phyloP scores from a whole-genome alignment of 441 rosid species.

The Corymbia citriodora region DNA sequence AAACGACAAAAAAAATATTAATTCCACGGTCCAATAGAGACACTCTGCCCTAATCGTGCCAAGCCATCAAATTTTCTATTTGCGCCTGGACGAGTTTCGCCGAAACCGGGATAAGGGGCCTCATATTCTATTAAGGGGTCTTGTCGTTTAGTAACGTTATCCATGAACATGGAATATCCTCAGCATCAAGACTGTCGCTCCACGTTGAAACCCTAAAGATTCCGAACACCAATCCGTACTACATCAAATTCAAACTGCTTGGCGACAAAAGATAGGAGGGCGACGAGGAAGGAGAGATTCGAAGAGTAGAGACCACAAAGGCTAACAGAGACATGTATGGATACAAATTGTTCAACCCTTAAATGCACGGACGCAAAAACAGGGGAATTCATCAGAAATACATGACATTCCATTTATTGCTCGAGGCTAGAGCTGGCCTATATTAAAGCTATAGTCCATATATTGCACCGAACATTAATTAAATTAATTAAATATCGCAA shows the following conservation, averaged over 20 bases:
- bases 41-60: not conserved
- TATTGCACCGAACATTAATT: not conserved
- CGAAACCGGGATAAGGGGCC: not conserved
- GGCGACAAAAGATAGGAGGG: not conserved
- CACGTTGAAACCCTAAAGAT: not conserved
- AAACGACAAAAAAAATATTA: not conserved
- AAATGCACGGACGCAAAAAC: not conserved
- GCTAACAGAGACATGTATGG: not conserved
- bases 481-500: not conserved
- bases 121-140: not conserved
- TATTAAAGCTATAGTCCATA: not conserved
- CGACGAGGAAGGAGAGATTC: not conserved
- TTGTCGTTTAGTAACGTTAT: not conserved
- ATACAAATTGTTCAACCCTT: not conserved
- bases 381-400: not conserved
- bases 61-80: not conserved
- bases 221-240: not conserved
- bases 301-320: not conserved
- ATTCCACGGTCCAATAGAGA: not conserved
- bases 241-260: not conserved
- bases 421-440: not conserved
- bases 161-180: not conserved
- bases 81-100: not conserved
- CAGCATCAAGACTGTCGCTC: not conserved
- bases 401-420: not conserved